These are phyloP conservation scores for Sanguinoderma infundibulare DNA, from an alignment of 1,284 basidiomycete species.

Conservation along the genomic window DNA sequence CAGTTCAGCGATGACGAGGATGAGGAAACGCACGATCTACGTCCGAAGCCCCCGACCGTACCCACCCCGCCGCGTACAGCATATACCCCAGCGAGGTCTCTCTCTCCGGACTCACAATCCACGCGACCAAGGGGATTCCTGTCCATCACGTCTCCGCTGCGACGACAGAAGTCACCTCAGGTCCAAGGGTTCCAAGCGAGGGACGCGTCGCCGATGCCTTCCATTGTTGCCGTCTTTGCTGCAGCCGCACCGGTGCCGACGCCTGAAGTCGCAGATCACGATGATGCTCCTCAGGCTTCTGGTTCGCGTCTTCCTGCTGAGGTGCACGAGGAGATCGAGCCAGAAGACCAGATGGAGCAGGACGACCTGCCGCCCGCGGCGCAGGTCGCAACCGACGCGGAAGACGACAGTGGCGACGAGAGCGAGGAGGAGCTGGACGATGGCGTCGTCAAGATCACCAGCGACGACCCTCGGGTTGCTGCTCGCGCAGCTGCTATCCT, in stretches of 20 bases:
- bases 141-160: conserved; percentile 19
- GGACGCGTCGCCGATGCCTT: conserved; percentile 15
- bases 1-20: conserved; percentile 19
- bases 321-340: conserved; percentile 24
- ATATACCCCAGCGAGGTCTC: conserved; percentile 3
- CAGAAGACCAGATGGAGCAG: conserved; percentile 14
- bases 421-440: conserved; percentile 47
- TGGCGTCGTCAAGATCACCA: conserved; percentile 76
- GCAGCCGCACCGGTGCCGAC: conserved; percentile 2
- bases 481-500: conserved; percentile 90
- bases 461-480: conserved; percentile 80
- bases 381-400: conserved; percentile 38
- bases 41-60: conserved; percentile 4
- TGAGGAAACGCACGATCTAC: conserved; percentile 8
- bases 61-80: conserved; percentile 12
- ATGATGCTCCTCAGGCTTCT: background rate
- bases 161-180: conserved; percentile 18
- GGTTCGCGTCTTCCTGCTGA: background rate
- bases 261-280: background rate
- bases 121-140: conserved; percentile 19
- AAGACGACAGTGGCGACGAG: conserved; percentile 37
- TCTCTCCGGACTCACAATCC: conserved; percentile 10
- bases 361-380: conserved; percentile 10
- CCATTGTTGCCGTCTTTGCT: conserved; percentile 18
- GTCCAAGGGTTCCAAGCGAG: background rate